A percentile compares a stretch with the other conserved stretches of the same genome.
These are phyloP conservation scores for Ophiocordyceps unilateralis DNA, from an alignment of 2,329 filamentous ascomycete genomes.

Conservation along the genomic window DNA sequence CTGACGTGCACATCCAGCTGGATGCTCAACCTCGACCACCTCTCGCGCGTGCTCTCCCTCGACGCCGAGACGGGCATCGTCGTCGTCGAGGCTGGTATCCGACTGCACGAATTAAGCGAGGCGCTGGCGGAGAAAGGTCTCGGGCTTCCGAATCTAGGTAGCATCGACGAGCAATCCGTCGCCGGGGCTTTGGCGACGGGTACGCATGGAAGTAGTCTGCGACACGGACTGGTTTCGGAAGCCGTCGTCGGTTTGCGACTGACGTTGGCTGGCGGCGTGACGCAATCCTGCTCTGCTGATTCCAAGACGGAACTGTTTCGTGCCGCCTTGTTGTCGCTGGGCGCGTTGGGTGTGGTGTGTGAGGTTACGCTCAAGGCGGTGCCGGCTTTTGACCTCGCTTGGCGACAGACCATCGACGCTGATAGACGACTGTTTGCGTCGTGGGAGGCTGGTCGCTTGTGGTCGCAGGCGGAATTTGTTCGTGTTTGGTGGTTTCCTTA, in stretches of 20 bases:
- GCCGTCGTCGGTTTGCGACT: conserved; percentile 59
- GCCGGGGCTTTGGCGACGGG: conserved; percentile 85
- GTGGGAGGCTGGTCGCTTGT: conserved; percentile 56
- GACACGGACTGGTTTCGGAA: conserved; percentile 71
- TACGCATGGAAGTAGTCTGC: conserved; percentile 77
- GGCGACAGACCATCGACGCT: conserved; percentile 63
- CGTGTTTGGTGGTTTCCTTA: conserved; percentile 98
- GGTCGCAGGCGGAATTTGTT: conserved; percentile 76
- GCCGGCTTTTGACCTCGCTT: conserved; percentile 67
- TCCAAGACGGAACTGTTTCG: conserved; percentile 65
- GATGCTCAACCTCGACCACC: conserved; percentile 85
- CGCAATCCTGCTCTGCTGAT: conserved; percentile 50
- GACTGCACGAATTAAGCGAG: conserved; percentile 56
- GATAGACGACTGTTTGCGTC: conserved; percentile 50
- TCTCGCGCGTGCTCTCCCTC: conserved; percentile 53
- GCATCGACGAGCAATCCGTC: conserved; percentile 87
- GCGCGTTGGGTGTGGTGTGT: conserved; percentile 77
- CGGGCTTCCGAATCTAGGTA: conserved; percentile 81
- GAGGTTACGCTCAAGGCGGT: conserved; percentile 76
- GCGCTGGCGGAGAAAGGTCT: conserved; percentile 59
- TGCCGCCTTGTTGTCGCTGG: conserved; percentile 72
- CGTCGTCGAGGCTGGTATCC: conserved; percentile 75
- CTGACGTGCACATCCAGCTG: conserved; percentile 86
- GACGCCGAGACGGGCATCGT: conserved; percentile 49
- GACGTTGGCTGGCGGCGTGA: conserved; percentile 64